Evolutionary conservation across 2,329 filamentous ascomycete species (phyloP).

Genomic region (Cladosporium sp.): DNA sequence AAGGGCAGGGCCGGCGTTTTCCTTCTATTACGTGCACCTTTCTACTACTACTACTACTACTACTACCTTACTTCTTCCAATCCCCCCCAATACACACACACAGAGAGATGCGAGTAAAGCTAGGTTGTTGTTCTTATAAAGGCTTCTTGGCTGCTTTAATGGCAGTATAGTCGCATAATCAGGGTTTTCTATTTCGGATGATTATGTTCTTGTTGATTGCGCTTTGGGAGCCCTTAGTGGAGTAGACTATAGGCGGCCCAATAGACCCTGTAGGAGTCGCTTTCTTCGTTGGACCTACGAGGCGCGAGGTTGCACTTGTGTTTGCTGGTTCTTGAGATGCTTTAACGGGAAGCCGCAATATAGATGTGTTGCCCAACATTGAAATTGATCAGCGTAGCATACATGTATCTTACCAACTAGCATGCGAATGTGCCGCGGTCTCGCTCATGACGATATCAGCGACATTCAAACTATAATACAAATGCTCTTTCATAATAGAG

Average conservation of each 20-base stretch:
- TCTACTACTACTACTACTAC: conserved; percentile 7
- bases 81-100: not conserved
- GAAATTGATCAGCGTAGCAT: not conserved
- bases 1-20: conserved; percentile 8
- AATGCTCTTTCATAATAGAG: not conserved
- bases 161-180: conserved; percentile 9
- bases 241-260: too few relatives aligned
- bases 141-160: not conserved
- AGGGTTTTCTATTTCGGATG: not conserved
- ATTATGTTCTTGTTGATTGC: not conserved
- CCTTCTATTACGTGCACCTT: conserved; percentile 8
- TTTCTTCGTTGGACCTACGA: too few relatives aligned
- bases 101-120: conserved; percentile 4
- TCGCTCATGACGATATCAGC: not conserved
- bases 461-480: not conserved
- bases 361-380: not conserved
- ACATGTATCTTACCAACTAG: not conserved
- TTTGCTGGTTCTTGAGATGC: not conserved
- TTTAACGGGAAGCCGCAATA: not conserved
- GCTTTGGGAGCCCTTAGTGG: not conserved
- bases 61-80: not conserved
- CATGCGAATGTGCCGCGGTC: not conserved
- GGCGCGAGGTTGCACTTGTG: not conserved
- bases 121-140: not conserved
- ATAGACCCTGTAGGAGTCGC: too few relatives aligned